Percentiles rank a stretch among this genome's conserved stretches.
These are phyloP conservation scores for Alternaria triticina DNA, from an alignment of 2,329 filamentous ascomycete species.

Conservation along the genomic window DNA sequence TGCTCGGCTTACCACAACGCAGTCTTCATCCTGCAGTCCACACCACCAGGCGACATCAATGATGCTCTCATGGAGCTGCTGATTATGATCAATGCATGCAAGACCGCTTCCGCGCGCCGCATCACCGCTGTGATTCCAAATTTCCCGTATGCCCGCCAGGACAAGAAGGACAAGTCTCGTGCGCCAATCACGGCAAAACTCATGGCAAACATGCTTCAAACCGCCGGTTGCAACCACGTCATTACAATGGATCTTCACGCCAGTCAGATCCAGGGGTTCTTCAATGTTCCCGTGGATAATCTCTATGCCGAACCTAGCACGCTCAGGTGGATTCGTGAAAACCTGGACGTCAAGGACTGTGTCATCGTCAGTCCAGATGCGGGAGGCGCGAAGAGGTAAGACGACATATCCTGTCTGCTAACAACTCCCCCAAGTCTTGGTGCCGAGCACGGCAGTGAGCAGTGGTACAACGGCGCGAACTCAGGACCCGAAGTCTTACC, in stretches of 20 bases:
- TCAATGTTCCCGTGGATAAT: conserved; percentile 82
- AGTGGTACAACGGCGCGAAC: background rate
- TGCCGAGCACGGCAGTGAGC: background rate
- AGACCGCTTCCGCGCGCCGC: conserved; percentile 81
- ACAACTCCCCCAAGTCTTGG: background rate
- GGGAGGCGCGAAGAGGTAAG: conserved; percentile 85
- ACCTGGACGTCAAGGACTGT: conserved; percentile 79
- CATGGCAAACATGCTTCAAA: conserved; percentile 97
- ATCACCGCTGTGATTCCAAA: conserved; percentile 96
- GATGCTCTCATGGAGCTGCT: conserved; percentile 97
- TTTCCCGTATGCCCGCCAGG: conserved; percentile 94
- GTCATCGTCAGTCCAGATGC: conserved; percentile 96
- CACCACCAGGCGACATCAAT: conserved; percentile 94
- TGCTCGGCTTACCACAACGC: conserved; percentile 30
- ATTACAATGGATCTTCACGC: conserved; percentile 97
- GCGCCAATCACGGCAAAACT: conserved; percentile 96
- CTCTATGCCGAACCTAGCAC: conserved; percentile 94
- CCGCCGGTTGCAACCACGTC: conserved; percentile 88
- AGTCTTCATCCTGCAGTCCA: conserved; percentile 97
- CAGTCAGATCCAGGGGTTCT: conserved; percentile 94
- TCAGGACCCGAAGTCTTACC: background rate
- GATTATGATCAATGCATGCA: conserved; percentile 97
- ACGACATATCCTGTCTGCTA: background rate
- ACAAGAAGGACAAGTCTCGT: conserved; percentile 95
- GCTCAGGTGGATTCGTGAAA: conserved; percentile 87